A percentile compares a stretch with the other conserved stretches of the same genome.
phyloP scores from a whole-genome alignment of 75 land plant species.

The Azolla pinnata region DNA sequence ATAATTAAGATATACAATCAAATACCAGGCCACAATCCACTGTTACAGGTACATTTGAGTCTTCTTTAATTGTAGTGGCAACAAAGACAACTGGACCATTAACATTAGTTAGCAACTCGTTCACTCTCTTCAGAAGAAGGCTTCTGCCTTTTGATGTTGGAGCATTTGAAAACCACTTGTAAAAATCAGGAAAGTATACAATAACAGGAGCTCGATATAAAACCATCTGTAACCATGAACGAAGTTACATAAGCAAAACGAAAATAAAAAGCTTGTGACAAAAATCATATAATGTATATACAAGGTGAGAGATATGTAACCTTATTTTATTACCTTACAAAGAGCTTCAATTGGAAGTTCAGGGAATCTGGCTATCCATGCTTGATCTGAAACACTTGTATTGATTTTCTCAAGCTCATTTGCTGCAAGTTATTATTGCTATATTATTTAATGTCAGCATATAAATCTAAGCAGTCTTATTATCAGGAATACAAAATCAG shows the following conservation, averaged over 20 bases:
- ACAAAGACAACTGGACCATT: constrained; percentile 31
- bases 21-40: neutral
- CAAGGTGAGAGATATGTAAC: no score
- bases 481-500: neutral
- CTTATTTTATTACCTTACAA: constrained; percentile 23
- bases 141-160: constrained; percentile 14
- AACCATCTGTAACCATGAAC: constrained; percentile 16
- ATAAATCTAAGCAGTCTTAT: neutral
- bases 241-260: neutral
- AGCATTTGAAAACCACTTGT: constrained; percentile 33
- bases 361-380: constrained; percentile 23
- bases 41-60: neutral
- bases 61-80: constrained; percentile 20
- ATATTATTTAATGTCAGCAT: neutral
- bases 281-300: neutral
- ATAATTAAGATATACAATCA: no score
- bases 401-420: constrained; percentile 2
- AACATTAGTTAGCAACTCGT: constrained; percentile 18
- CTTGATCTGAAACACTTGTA: constrained; percentile 4
- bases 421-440: neutral
- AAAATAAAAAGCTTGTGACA: neutral
- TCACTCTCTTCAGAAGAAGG: constrained; percentile 22
- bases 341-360: constrained; percentile 26
- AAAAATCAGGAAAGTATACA: constrained; percentile 29
- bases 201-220: constrained; percentile 20